These are phyloP conservation scores for Rheum nobile DNA, from an alignment of 148 eudicot species.

Conservation along the genomic window DNA sequence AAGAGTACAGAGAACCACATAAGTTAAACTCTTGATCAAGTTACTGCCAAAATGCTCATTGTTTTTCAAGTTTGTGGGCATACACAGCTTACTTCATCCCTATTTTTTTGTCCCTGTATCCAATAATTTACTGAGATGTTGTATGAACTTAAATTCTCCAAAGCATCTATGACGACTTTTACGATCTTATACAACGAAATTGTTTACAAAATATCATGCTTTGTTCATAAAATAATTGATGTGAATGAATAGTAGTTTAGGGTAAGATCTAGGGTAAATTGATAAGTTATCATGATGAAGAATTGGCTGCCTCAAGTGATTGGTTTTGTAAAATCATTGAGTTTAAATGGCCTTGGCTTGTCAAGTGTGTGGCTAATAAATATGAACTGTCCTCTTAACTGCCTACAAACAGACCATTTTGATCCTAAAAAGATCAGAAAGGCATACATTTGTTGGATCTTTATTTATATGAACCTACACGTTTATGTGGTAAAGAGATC, in stretches of 20 bases:
- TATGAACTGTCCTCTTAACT: too few relatives aligned
- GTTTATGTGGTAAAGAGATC: background rate
- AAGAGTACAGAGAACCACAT: constrained; percentile 1
- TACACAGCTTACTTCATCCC: background rate
- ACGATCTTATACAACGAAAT: background rate
- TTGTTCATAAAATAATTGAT: background rate
- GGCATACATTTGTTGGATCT: background rate
- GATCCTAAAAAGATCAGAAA: too few relatives aligned
- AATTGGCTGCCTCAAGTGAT: background rate
- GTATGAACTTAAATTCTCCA: background rate
- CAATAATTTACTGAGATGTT: background rate
- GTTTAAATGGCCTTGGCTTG: background rate
- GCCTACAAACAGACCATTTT: too few relatives aligned
- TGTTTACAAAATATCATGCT: background rate
- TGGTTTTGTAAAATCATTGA: background rate
- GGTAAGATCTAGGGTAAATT: background rate
- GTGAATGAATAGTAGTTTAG: background rate
- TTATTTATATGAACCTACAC: too few relatives aligned
- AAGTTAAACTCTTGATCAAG: background rate
- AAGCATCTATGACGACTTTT: background rate
- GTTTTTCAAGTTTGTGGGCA: background rate
- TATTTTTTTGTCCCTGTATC: background rate
- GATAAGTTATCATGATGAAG: background rate
- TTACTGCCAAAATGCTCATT: background rate
- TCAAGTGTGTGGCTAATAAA: background rate